A percentile compares a stretch with the other conserved stretches of the same genome.
Conservation (phyloP, 768 basidiomycete species). For the Lactarius vividus region DNA sequence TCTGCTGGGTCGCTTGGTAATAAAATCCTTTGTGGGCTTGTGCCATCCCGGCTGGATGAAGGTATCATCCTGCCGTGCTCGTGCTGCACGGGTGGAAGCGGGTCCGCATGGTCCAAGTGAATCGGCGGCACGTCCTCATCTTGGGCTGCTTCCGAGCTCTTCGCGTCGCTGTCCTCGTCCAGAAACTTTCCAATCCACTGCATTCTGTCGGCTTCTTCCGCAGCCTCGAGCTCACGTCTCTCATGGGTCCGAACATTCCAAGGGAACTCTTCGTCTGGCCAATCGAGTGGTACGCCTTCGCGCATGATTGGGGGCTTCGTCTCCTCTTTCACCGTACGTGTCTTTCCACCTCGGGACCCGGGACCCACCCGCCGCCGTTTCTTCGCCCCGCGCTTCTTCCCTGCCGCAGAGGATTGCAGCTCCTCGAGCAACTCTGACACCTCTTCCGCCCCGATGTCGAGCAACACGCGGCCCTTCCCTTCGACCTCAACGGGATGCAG, state of each 20-base stretch:
- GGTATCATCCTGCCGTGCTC: constrained; percentile 65
- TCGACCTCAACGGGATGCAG: constrained; percentile 64
- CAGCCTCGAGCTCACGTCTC: constrained; percentile 48
- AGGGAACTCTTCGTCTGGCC: constrained; percentile 78
- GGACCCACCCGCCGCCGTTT: constrained; percentile 46
- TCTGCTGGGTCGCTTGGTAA: constrained; percentile 72
- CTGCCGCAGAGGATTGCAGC: constrained; percentile 32
- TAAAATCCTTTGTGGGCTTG: constrained; percentile 36
- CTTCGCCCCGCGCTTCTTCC: constrained; percentile 42
- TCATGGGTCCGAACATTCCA: constrained; percentile 67
- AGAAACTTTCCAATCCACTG: constrained; percentile 68
- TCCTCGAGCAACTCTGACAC: constrained; percentile 32
- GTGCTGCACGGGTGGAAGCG: constrained; percentile 34
- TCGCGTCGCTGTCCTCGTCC: constrained; percentile 65
- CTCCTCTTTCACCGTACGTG: constrained; percentile 7
- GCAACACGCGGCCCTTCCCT: constrained; percentile 67
- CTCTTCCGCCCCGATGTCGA: constrained; percentile 52
- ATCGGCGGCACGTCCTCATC: constrained; percentile 37
- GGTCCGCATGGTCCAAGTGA: constrained; percentile 34
- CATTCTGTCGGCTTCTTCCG: constrained; percentile 58
- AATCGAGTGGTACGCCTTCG: constrained; percentile 50
- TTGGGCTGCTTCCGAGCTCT: constrained; percentile 37
- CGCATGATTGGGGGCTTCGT: constrained; percentile 9
- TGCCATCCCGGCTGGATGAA: constrained; percentile 41
- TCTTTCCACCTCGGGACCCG: constrained; percentile 24